phyloP scores from a whole-genome alignment of 176 grass and related monocot species.

The Oryza glaberrima region DNA sequence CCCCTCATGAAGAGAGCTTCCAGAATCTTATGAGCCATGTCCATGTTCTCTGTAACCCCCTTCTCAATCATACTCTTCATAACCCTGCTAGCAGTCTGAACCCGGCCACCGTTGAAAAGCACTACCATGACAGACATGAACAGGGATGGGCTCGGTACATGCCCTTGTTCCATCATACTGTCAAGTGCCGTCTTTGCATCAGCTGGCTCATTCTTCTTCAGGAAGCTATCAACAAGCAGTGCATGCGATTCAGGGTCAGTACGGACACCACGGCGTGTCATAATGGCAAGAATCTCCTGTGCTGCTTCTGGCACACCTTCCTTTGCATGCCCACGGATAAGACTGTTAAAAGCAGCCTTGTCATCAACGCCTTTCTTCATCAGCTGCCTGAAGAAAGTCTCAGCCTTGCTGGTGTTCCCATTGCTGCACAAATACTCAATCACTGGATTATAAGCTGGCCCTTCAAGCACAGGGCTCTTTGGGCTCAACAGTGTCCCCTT shows the following conservation, averaged over 20 bases:
- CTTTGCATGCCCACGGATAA: conserved; percentile 84
- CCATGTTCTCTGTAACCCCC: conserved; percentile 86
- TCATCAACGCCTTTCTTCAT: conserved; percentile 98
- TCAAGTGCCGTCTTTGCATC: conserved; percentile 82
- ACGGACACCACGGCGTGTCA: conserved; percentile 62
- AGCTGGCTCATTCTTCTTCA: conserved; percentile 73
- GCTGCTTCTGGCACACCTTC: conserved; percentile 66
- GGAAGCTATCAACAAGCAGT: conserved; percentile 75
- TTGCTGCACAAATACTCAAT: conserved; percentile 82
- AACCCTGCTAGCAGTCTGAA: conserved; percentile 90
- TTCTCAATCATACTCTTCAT: conserved; percentile 98
- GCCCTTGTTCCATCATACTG: conserved; percentile 91
- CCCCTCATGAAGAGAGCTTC: conserved; percentile 81
- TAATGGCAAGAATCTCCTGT: conserved; percentile 76
- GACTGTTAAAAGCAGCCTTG: conserved; percentile 75
- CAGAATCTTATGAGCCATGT: conserved; percentile 72
- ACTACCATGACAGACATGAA: conserved; percentile 82
- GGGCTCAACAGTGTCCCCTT: conserved; percentile 67
- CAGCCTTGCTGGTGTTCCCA: conserved; percentile 74
- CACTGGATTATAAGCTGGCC: conserved; percentile 66
- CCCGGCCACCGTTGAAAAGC: conserved; percentile 58
- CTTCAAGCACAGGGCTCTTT: conserved; percentile 60
- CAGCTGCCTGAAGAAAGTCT: conserved; percentile 90
- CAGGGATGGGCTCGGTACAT: conserved; percentile 69
- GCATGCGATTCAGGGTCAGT: conserved; percentile 63